phyloP scores from a whole-genome alignment of 2,329 filamentous ascomycete species.

The Zymoseptoria brevis region DNA sequence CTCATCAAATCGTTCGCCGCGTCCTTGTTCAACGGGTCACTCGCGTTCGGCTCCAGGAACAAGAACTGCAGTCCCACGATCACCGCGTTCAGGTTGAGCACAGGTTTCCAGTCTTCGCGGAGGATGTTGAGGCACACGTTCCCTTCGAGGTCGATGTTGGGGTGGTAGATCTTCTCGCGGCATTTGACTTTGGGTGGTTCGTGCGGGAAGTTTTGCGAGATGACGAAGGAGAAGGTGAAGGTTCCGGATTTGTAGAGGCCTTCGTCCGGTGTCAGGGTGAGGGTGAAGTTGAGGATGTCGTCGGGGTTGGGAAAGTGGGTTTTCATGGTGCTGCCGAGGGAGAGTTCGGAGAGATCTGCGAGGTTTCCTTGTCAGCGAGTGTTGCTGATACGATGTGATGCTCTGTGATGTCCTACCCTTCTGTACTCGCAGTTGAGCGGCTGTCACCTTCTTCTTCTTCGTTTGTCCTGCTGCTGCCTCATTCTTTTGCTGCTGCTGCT shows the following conservation, averaged over 20 bases:
- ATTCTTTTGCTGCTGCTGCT: conserved; percentile 89
- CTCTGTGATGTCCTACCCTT: conserved; percentile 57
- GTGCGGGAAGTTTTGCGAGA: conserved; percentile 93
- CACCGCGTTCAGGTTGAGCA: conserved; percentile 91
- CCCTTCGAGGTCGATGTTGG: conserved; percentile 94
- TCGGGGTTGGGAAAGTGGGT: conserved; percentile 74
- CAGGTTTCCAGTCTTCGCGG: conserved; percentile 97
- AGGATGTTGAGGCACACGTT: conserved; percentile 98
- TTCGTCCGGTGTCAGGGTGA: conserved; percentile 79
- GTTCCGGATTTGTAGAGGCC: conserved; percentile 78
- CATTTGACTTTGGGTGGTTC: conserved; percentile 97
- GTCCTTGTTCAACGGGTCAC: conserved; percentile 96
- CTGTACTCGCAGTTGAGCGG: conserved; percentile 88
- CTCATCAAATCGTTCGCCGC: conserved; percentile 83
- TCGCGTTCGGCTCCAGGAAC: conserved; percentile 95
- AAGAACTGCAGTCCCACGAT: conserved; percentile 93
- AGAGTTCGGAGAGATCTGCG: conserved; percentile 74
- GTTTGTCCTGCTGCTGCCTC: conserved; percentile 65
- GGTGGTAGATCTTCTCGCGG: conserved; percentile 97
- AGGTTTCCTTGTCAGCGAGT: not conserved
- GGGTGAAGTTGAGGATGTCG: conserved; percentile 75
- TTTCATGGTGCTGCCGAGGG: conserved; percentile 70
- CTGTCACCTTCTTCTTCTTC: conserved; percentile 98
- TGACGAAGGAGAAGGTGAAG: conserved; percentile 85
- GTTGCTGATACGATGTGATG: not conserved